Percentiles rank a stretch among this genome's conserved stretches.
Evolutionary conservation across 768 basidiomycete genomes (phyloP).

Genomic region (Rubroboletus satanas): DNA sequence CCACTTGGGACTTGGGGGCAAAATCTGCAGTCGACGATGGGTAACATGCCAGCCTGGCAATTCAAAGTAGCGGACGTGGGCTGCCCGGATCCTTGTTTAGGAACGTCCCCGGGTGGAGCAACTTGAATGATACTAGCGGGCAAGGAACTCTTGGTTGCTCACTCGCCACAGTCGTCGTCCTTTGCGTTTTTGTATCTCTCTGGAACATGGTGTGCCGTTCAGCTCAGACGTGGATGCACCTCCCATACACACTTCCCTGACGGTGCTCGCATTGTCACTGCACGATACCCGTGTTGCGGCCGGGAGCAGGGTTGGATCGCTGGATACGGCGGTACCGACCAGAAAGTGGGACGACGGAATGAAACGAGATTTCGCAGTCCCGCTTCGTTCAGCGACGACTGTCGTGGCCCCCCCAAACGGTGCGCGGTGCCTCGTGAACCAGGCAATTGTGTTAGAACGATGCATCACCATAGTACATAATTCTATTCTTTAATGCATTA

Average conservation of each 20-base stretch:
- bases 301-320: background rate
- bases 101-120: background rate
- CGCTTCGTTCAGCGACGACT: no score
- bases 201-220: background rate
- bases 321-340: conserved; percentile 3
- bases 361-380: no score
- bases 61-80: background rate
- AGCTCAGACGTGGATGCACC: background rate
- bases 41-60: conserved; percentile 4
- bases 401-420: no score
- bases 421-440: no score
- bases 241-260: background rate
- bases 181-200: conserved; percentile 3
- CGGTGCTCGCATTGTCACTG: conserved; percentile 15
- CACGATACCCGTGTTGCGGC: conserved; percentile 16
- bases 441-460: no score
- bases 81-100: background rate
- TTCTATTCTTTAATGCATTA: no score
- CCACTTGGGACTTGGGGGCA: conserved; percentile 5
- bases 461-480: no score
- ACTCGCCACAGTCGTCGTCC: background rate
- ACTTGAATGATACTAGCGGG: background rate
- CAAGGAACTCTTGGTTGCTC: conserved; percentile 1
- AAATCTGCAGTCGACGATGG: background rate
- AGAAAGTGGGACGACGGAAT: background rate